Base-by-base conservation (phyloP, 1,284 basidiomycete genomes). In the Ustilago esculenta region DNA sequence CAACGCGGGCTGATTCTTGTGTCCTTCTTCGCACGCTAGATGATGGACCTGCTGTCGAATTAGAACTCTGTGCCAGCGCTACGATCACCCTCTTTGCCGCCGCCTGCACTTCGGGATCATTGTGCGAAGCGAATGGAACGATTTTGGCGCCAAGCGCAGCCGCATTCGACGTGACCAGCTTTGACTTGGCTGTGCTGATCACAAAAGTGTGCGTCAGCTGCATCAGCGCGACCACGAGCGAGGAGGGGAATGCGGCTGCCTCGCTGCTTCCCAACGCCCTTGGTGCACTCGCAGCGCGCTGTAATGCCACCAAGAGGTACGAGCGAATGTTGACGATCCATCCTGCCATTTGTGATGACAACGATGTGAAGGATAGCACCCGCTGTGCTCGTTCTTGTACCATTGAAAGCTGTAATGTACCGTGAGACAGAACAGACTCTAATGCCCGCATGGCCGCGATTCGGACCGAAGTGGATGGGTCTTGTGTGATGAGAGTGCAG, bases 261-360 rank as follows among this genome's bases (percentile, higher is more conserved):
- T 43, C 41, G 1, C 18, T 21, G 2, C 21, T 47, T 3, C 39
- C 23, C 17, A 40, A 35, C 17, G 45, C 39, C n/a, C 46, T 45
- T 11, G 49, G 40, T 12, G 45, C 48, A 5, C 35, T 32, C 4
- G 35, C 42, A 12, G 57, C 56, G 6, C 48, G 32, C 37, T 64
- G 59, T 14, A 70, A 24, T 10, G 47, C 54, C 5, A 51, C 6
- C 15, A 60, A 24, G 7, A 70, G 21, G 33, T 58, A 54, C 23
- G 60, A 56, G 1, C 67, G 47, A n/a, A 58, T 41, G 23, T 60
- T 55, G 36, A 70, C 52, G 29, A 64, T 60, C 67, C 60, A 64
- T 5, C 33, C 40, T 0, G 67, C 67, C 40, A 70, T 25, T 17
- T 61, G 60, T 3, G 67, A 55, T 17, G 67, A 70, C 0, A 70